phyloP scores from a whole-genome alignment of 1,284 basidiomycete genomes.

The Trichosporon sp. region DNA sequence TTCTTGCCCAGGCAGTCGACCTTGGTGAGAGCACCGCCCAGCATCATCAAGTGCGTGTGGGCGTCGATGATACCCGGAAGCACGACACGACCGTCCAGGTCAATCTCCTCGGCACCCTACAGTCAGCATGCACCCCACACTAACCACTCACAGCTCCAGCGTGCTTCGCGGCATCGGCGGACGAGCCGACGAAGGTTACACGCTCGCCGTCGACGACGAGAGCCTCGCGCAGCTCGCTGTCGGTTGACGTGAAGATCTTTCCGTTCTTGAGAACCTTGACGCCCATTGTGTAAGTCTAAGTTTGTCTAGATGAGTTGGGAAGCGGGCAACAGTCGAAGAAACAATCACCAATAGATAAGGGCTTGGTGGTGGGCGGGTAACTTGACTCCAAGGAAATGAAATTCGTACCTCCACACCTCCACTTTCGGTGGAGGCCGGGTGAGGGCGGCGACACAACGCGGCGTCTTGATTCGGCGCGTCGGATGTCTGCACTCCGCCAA shows the following conservation, averaged over 20 bases:
- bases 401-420: not conserved
- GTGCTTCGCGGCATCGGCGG: not conserved
- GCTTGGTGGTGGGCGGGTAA: not conserved
- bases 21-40: constrained; percentile 38
- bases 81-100: constrained; percentile 36
- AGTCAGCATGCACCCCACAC: not conserved
- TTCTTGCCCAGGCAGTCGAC: constrained; percentile 32
- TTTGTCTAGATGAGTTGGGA: not conserved
- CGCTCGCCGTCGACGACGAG: constrained; percentile 34
- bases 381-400: not conserved
- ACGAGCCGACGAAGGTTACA: constrained; percentile 32
- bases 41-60: constrained; percentile 42
- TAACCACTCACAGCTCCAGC: constrained; percentile 11
- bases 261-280: constrained; percentile 35
- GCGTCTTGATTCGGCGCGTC: constrained; percentile 7
- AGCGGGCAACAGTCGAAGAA: not conserved
- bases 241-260: constrained; percentile 40
- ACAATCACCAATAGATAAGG: not conserved
- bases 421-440: constrained; percentile 13
- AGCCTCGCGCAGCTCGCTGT: constrained; percentile 34
- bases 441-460: not conserved
- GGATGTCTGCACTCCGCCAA: not conserved
- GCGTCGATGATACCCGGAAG: constrained; percentile 45
- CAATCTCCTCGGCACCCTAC: constrained; percentile 22
- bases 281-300: not conserved